These are phyloP conservation scores for Neophaeococcomyces mojaviensis DNA, from an alignment of 2,329 filamentous ascomycete species.

Conservation along the genomic window DNA sequence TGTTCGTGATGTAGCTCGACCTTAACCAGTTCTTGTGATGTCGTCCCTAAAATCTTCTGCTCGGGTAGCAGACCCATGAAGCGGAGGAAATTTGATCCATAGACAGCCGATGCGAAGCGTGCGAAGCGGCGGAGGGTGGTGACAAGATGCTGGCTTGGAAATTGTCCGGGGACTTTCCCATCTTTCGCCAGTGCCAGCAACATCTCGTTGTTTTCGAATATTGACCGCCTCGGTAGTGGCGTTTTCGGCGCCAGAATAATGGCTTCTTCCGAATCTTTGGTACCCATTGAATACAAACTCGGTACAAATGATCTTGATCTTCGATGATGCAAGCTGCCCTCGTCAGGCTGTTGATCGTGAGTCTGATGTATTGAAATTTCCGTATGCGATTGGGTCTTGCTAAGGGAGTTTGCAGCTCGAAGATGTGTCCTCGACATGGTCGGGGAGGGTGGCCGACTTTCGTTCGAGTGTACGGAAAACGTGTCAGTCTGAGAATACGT, in stretches of 20 bases:
- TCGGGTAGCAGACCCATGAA: conserved; percentile 32
- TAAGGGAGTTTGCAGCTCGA: conserved; percentile 37
- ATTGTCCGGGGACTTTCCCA: conserved; percentile 38
- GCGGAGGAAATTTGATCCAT: conserved; percentile 39
- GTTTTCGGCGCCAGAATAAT: conserved; percentile 33
- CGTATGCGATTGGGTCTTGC: conserved; percentile 35
- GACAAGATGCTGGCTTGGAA: conserved; percentile 39
- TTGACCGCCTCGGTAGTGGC: conserved; percentile 34
- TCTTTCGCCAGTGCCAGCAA: conserved; percentile 37
- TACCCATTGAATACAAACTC: conserved; percentile 40
- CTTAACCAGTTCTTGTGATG: conserved; percentile 22
- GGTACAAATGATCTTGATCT: conserved; percentile 35
- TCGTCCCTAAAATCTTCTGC: conserved; percentile 18
- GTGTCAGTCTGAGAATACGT: conserved; percentile 36
- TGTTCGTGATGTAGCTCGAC: conserved; percentile 36
- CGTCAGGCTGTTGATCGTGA: conserved; percentile 24
- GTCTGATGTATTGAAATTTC: conserved; percentile 30
- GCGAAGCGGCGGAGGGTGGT: conserved; percentile 40
- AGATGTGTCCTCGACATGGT: conserved; percentile 33
- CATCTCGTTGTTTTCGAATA: conserved; percentile 40
- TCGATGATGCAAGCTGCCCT: conserved; percentile 23
- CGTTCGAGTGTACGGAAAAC: conserved; percentile 31
- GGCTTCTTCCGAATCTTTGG: conserved; percentile 35
- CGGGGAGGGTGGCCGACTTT: conserved; percentile 33
- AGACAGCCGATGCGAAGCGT: conserved; percentile 41